phyloP scores from a whole-genome alignment of 805 yeast species.

The Schizosaccharomyces pombe region DNA sequence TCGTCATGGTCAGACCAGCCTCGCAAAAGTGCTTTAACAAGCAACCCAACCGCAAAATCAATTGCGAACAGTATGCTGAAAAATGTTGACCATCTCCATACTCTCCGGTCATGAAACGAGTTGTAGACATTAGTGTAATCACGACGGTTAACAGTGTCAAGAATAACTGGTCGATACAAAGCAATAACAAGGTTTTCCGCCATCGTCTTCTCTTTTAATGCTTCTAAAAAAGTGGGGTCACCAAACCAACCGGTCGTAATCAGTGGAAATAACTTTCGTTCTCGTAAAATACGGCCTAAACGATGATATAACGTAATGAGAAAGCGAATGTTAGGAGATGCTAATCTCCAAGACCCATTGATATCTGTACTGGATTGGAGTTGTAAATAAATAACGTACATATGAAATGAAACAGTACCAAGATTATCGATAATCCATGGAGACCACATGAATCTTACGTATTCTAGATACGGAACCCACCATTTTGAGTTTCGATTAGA shows the following conservation, averaged over 20 bases:
- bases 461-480: not conserved
- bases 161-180: not conserved
- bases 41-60: not conserved
- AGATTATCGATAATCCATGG: not conserved
- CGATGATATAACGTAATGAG: not conserved
- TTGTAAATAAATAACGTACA: not conserved
- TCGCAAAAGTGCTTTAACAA: not conserved
- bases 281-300: not conserved
- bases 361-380: not conserved
- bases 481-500: not conserved
- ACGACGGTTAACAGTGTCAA: not conserved
- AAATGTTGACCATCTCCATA: constrained; percentile 2
- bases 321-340: not conserved
- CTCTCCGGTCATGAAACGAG: not conserved
- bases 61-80: not conserved
- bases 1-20: not conserved
- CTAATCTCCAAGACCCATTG: not conserved
- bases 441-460: not conserved
- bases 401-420: not conserved
- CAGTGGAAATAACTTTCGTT: not conserved
- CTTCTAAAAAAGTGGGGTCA: not conserved
- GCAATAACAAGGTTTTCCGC: not conserved
- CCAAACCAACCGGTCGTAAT: not conserved
- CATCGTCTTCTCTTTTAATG: not conserved
- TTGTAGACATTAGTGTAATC: not conserved